Evolutionary conservation across 345 rosid genomes (phyloP), one percentile per base, ranked within the genome.

Genomic region (Sisymbrium altissimum): DNA sequence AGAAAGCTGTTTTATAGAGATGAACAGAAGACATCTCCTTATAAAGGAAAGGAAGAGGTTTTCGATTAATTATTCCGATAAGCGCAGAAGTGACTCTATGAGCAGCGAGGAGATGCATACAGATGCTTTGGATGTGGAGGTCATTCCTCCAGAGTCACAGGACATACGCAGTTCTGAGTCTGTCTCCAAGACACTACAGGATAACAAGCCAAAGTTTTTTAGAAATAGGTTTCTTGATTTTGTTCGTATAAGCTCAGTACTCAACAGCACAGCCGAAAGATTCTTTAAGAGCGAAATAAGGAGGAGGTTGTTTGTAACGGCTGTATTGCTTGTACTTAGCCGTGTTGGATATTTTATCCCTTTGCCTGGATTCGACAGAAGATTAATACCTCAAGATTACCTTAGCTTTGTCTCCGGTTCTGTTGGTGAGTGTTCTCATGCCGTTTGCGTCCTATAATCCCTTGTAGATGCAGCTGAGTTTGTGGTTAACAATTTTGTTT

Each of bases 271-370:
- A 36, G 93, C 91, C 3, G 96, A 89, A 70, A 79, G 88, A 43
- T 91, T 91, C 80, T 94, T 91, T 64, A 89, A 88, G 79, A 94
- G 98, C n/a, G 97, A 94, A 85, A 94, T 91, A 63, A 81, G 93
- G 57, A 81, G 93, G 74, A 87, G 98, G 82, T 79, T 94, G 54
- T 91, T 87, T 78, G 87, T 94, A 35, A 91, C 97, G 0, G 93
- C 91, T 72, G 49, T 81, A 6, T 72, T 91, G 60, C 79, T 94
- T 59, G 83, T 94, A 30, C 68, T 89, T 49, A 89, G 97, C 76
- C 96, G 96, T 68, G 79, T 89, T 75, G 97, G 98, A 54, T 91
- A 91, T 79, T 94, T 85, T 73, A 82, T 94, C 70, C 98, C 97
- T 71, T 75, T 94, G 58, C 98, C 98, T 73, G 97, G 98, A 38